A percentile compares a stretch with the other conserved stretches of the same genome.
phyloP scores from a whole-genome alignment of 164 flowering plant genomes.

The Litsea cubeba region DNA sequence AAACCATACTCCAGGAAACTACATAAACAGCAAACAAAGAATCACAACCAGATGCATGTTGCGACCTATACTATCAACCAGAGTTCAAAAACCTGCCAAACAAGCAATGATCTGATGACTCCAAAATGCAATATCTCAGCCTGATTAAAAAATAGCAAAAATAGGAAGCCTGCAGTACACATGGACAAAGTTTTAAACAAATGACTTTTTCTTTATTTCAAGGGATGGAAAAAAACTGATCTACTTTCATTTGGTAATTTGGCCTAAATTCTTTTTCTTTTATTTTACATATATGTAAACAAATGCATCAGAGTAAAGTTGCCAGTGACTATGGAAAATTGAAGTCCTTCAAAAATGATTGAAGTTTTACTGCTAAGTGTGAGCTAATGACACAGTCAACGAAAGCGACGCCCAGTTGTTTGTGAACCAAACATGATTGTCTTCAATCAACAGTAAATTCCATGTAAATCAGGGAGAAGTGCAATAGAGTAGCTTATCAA shows the following conservation, averaged over 20 bases:
- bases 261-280: background rate
- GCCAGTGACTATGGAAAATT: too few species aligned
- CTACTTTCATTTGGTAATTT: too few species aligned
- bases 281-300: background rate
- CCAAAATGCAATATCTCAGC: background rate
- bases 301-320: background rate
- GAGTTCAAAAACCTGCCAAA: background rate
- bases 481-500: too few species aligned
- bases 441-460: too few species aligned
- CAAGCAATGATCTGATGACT: background rate
- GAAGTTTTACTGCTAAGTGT: background rate
- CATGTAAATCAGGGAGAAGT: too few species aligned
- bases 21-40: constrained; percentile 2
- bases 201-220: too few species aligned
- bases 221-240: too few species aligned
- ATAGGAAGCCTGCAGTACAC: background rate
- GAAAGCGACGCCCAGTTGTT: too few species aligned
- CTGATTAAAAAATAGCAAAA: background rate
- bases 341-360: background rate
- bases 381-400: too few species aligned
- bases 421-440: too few species aligned
- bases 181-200: background rate
- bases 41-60: background rate
- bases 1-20: background rate
- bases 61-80: background rate